Evolutionary conservation across 192 early-diverging fungal genomes (phyloP), one percentile per base, ranked within the genome.

Genomic region (Coemansia sp.): DNA sequence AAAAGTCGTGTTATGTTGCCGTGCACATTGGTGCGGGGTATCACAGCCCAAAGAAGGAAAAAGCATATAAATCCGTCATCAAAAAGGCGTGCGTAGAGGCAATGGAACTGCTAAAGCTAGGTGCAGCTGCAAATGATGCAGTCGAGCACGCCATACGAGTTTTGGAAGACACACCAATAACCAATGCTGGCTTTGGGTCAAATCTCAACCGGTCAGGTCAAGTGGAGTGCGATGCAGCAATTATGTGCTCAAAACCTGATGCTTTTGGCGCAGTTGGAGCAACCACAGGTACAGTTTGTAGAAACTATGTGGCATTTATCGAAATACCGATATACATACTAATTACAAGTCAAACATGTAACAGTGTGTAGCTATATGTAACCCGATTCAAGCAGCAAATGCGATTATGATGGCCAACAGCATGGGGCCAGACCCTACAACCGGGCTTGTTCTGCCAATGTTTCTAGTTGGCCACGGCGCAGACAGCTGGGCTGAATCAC

Each of bases 141-240:
- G 76, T 69, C 1, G 76, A 72, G 4, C 15, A 19, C 3, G 76
- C 76, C 1, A 66, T 78, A 22, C 35, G 41, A 11, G 49, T 63
- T 5, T 69, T 89, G 9, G 84, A 89, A 60, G 62, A 79, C 48
- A 61, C 68, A 1, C 75, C 80, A 10, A 49, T 68, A 0, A 88
- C 88, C 19, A 89, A 89, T 57, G 78, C 84, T 7, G 91, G 91
- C 0, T 67, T 66, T 53, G 94, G 93, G 23, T 92, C 91, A 0
- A 96, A 96, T 66, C 81, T 94, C 14, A 92, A 88, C 17, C 69
- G 90, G 0, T 57, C 75, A 0, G 92, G 91, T 1, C 65, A 62
- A 2, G 91, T 94, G 2, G 93, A 97, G 78, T 94, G 92, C 62
- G 94, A 97, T 71, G 94, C 94, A 10, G 69, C 87, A 21, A 72